These are phyloP conservation scores for Exophiala sp. DNA, from an alignment of 2,329 filamentous ascomycete genomes.

Conservation along the genomic window DNA sequence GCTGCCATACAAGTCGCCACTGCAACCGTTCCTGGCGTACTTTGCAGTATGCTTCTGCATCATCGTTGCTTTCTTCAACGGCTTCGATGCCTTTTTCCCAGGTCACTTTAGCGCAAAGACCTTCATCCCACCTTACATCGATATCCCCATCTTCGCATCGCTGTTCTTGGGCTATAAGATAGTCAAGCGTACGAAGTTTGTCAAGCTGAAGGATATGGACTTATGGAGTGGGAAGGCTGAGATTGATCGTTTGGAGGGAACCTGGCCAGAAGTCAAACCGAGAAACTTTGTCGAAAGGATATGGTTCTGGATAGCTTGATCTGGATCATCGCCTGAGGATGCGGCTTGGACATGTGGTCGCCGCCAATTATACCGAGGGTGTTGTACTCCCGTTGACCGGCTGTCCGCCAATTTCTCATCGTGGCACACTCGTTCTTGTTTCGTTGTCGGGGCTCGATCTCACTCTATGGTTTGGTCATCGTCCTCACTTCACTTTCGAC, in stretches of 20 bases:
- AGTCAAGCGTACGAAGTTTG: constrained; percentile 9
- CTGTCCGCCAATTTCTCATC: not conserved
- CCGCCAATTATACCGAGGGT: too few species aligned
- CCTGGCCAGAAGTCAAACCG: constrained; percentile 39
- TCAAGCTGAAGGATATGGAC: constrained; percentile 11
- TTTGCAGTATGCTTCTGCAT: constrained; percentile 10
- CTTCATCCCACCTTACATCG: constrained; percentile 17
- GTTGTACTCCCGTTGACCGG: too few species aligned
- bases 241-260: constrained; percentile 42
- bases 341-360: too few species aligned
- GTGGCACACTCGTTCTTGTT: not conserved
- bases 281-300: constrained; percentile 42
- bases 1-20: constrained; percentile 13
- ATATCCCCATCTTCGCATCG: constrained; percentile 13
- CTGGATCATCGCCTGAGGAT: not conserved
- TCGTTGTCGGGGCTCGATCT: too few species aligned
- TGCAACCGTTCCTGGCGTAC: constrained; percentile 14
- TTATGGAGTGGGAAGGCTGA: constrained; percentile 43
- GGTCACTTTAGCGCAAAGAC: constrained; percentile 8
- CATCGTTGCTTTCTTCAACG: constrained; percentile 16
- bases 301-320: constrained; percentile 47
- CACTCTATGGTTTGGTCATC: too few species aligned
- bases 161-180: constrained; percentile 15
- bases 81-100: constrained; percentile 12
- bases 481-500: too few species aligned